Base-by-base conservation (phyloP, 805 yeast species). In the Debaryomyces maramus region DNA sequence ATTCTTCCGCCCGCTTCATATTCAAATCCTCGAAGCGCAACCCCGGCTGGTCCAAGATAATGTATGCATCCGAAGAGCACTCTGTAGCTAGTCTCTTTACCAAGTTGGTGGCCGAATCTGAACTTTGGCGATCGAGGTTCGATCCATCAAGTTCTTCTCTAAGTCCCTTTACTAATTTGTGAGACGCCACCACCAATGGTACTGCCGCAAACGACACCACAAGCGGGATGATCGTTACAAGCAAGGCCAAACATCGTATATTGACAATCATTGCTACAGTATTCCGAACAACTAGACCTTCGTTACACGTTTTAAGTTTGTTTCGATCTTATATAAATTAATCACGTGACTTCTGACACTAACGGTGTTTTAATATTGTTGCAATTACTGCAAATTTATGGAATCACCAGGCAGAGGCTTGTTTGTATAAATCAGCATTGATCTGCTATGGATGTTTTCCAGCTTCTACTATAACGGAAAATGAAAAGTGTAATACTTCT, bases 31-130 rank as follows among this genome's bases (percentile, higher is more conserved):
- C 43, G 29, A 45, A 52, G 5, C 41, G 43, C 33, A 70, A 54
- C 7, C 73, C 73, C 1, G 75, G 75, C n/a, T 58, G 60, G 45
- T 68, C 61, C 9, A 69, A 47, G 5, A 70, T 48, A 11, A 70
- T 32, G 39, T 68, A 70, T 27, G 51, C 65, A 41, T 70, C 74
- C 1, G 70, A 59, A 10, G 67, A 54, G 39, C 75, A 70, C 36
- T 56, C 53, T 2, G 73, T 67, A n/a, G 63, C 58, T 10, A 65
- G 51, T 32, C 57, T 55, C 40, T 66, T 67, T 29, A 65, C 41
- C 55, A 67, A 31, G 40, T 68, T 67, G 18, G 63, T 65, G 18
- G 54, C 69, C 1, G 51, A 44, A 1, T 48, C 46, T 8, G 50
- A 49, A 26, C 43, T 47, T 41, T 65, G 70, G 5, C 48, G 38